Evolutionary conservation across 176 grass and related monocot genomes (phyloP).

Genomic region (Ensete glaucum): DNA sequence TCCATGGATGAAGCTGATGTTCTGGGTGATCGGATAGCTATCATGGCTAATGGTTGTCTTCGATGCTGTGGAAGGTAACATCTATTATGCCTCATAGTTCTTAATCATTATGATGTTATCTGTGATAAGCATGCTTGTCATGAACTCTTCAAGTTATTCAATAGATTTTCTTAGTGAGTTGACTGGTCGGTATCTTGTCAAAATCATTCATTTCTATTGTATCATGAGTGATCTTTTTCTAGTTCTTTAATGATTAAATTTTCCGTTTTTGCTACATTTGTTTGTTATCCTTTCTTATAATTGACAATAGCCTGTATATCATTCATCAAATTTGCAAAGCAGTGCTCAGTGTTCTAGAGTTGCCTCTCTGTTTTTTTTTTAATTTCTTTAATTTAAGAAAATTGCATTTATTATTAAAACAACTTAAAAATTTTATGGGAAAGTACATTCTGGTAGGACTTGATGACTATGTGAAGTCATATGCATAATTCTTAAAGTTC

Average conservation of each 20-base stretch:
- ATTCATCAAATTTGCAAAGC: too few relatives aligned
- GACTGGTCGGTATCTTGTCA: background rate
- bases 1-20: conserved; percentile 49
- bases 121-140: background rate
- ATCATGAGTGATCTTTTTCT: background rate
- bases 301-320: too few relatives aligned
- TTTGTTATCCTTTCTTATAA: too few relatives aligned
- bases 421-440: too few relatives aligned
- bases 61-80: conserved; percentile 42
- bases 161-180: background rate
- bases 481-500: too few relatives aligned
- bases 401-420: too few relatives aligned
- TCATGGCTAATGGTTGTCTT: conserved; percentile 43
- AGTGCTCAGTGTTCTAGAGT: too few relatives aligned
- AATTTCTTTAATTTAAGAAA: too few relatives aligned
- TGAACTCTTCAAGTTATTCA: background rate
- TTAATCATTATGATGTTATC: background rate
- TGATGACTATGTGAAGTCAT: too few relatives aligned
- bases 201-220: background rate
- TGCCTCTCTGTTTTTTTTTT: too few relatives aligned
- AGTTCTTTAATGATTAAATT: background rate
- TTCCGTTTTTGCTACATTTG: background rate
- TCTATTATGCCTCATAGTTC: background rate
- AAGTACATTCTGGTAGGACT: too few relatives aligned
- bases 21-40: conserved; percentile 48